phyloP scores from a whole-genome alignment of 371 early-diverging fungal genomes.

The Smittium culicis region DNA sequence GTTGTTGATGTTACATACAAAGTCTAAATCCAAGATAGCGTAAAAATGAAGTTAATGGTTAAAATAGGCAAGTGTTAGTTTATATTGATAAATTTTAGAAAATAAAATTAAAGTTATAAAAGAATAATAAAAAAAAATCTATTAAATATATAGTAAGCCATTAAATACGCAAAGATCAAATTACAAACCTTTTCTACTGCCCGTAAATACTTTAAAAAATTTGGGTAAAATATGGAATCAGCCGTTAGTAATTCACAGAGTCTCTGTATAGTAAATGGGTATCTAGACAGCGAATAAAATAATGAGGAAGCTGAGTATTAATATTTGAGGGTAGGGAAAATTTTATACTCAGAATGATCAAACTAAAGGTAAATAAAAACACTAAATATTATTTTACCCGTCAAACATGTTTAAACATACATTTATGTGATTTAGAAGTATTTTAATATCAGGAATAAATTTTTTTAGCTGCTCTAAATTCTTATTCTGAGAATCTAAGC shows the following conservation, averaged over 20 bases:
- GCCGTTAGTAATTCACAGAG: conserved; percentile 23
- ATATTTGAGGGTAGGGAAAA: no score
- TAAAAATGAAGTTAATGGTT: background rate
- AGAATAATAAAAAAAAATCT: background rate
- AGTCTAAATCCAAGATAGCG: background rate
- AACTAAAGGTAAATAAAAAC: background rate
- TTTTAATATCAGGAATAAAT: no score
- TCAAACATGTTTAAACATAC: background rate
- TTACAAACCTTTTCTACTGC: conserved; percentile 20
- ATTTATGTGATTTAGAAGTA: no score
- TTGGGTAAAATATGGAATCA: conserved; percentile 24
- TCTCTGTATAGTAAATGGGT: conserved; percentile 31
- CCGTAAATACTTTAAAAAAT: conserved; percentile 22
- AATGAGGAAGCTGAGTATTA: no score
- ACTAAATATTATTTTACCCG: background rate
- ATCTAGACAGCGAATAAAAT: no score
- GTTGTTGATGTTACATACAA: conserved; percentile 11
- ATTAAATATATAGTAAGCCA: no score
- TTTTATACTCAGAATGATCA: background rate
- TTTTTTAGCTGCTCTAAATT: no score
- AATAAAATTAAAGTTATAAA: background rate
- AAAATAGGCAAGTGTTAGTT: background rate
- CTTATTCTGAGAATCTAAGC: no score
- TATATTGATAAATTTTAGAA: background rate
- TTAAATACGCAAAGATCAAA: no score